These are phyloP conservation scores for Casuarina cunninghamiana DNA, from an alignment of 306 rosid genomes.

Conservation along the genomic window DNA sequence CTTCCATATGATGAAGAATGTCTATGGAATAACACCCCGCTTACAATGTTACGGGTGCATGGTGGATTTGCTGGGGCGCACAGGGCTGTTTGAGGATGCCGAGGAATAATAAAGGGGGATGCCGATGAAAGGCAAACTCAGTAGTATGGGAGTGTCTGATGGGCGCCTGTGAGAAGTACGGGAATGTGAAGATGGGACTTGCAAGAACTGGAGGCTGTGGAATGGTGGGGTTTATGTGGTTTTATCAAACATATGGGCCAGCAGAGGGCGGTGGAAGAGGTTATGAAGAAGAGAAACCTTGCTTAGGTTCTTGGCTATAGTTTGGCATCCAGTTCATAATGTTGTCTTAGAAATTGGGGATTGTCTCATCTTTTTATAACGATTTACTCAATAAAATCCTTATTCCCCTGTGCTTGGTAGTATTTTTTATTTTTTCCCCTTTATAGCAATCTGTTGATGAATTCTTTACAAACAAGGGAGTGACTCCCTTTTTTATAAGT, in stretches of 20 bases:
- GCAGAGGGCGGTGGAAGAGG: slow-evolving; percentile 54
- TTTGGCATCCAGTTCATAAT: slow-evolving; percentile 46
- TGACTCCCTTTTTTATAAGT: no score
- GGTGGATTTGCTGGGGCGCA: slow-evolving; percentile 72
- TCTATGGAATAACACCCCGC: slow-evolving; percentile 34
- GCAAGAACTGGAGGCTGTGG: slow-evolving; percentile 60
- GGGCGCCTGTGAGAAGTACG: slow-evolving; percentile 83
- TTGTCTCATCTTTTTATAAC: background rate
- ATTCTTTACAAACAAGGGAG: no score
- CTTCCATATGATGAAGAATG: slow-evolving; percentile 64
- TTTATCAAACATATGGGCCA: slow-evolving; percentile 67
- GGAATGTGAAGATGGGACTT: slow-evolving; percentile 71
- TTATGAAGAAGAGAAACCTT: slow-evolving; percentile 52
- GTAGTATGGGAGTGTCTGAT: slow-evolving; percentile 70
- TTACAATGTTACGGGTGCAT: slow-evolving; percentile 67
- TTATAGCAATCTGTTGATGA: no score
- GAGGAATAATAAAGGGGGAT: slow-evolving; percentile 64
- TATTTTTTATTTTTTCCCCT: no score
- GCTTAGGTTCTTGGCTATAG: slow-evolving; percentile 72
- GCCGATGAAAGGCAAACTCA: slow-evolving; percentile 71
- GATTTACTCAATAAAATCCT: background rate
- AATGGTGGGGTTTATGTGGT: slow-evolving; percentile 35
- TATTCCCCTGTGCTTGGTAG: no score
- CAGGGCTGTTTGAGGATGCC: slow-evolving; percentile 69
- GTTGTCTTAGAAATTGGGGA: background rate